Conservation (phyloP, 768 basidiomycete species). For the Mycena latifolia region DNA sequence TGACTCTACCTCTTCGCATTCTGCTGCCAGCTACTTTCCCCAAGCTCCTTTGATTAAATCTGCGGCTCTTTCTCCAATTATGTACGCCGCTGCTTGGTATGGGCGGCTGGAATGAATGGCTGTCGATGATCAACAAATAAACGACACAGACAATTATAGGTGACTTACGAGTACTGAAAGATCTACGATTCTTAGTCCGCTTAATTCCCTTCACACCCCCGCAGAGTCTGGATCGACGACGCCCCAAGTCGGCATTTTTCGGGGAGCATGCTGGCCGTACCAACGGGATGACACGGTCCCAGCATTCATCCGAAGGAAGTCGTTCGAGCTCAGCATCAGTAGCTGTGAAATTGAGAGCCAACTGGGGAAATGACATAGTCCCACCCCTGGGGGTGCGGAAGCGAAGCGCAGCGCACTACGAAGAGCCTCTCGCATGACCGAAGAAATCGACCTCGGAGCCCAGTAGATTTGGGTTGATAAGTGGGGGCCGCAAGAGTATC, state of each 20-base stretch:
- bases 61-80: not conserved
- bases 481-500: no score
- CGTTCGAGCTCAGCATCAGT: conserved; percentile 38
- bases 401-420: conserved; percentile 3
- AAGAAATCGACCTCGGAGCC: no score
- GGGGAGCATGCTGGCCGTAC: conserved; percentile 48
- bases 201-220: conserved; percentile 50
- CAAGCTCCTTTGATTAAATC: not conserved
- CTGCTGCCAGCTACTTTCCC: not conserved
- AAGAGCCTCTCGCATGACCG: no score
- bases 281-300: conserved; percentile 11
- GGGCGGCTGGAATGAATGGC: not conserved
- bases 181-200: conserved; percentile 52
- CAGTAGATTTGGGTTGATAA: no score
- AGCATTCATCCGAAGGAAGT: conserved; percentile 24
- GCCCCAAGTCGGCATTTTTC: conserved; percentile 38
- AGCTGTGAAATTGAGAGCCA: not conserved
- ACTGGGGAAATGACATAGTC: conserved; percentile 33
- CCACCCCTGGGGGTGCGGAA: conserved; percentile 34
- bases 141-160: no score
- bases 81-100: not conserved
- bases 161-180: conserved; percentile 45
- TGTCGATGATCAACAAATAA: not conserved
- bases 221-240: conserved; percentile 49
- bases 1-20: no score